phyloP scores from a whole-genome alignment of 805 yeast species.

The Pichia thaimueangensis region DNA sequence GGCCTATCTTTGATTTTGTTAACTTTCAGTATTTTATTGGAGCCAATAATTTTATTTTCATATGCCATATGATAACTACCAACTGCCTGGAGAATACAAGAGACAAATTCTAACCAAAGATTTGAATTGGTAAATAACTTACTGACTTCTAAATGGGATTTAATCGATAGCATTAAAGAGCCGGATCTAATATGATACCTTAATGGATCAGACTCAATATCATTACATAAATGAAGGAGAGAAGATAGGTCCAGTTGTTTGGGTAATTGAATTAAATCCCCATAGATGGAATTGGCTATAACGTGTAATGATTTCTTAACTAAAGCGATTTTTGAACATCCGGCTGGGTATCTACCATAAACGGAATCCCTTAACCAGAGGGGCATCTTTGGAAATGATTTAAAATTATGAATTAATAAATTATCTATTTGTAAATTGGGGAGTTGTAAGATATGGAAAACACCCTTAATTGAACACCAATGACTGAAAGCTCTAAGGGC shows the following conservation, averaged over 20 bases:
- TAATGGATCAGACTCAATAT: conserved; percentile 42
- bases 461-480: conserved; percentile 48
- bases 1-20: conserved; percentile 13
- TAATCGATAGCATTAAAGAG: conserved; percentile 16
- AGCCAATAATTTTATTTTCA: conserved; percentile 13
- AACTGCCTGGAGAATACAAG: conserved; percentile 21
- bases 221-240: conserved; percentile 36
- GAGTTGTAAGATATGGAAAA: conserved; percentile 36
- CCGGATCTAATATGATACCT: conserved; percentile 39
- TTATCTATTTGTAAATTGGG: conserved; percentile 33
- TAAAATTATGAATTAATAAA: conserved; percentile 29
- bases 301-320: conserved; percentile 34
- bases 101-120: conserved; percentile 16
- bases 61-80: conserved; percentile 12
- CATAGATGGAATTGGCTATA: conserved; percentile 31
- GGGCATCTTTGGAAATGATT: conserved; percentile 37
- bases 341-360: conserved; percentile 45
- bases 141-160: conserved; percentile 14
- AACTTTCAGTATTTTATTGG: conserved; percentile 20
- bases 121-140: conserved; percentile 13
- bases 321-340: conserved; percentile 42
- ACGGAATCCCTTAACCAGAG: conserved; percentile 35
- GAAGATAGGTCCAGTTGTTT: conserved; percentile 23
- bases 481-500: conserved; percentile 47
- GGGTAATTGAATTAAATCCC: conserved; percentile 36